Evolutionary conservation across 2,329 filamentous ascomycete genomes (phyloP), one percentile per base, ranked within the genome.

Genomic region (Pyricularia grisea): DNA sequence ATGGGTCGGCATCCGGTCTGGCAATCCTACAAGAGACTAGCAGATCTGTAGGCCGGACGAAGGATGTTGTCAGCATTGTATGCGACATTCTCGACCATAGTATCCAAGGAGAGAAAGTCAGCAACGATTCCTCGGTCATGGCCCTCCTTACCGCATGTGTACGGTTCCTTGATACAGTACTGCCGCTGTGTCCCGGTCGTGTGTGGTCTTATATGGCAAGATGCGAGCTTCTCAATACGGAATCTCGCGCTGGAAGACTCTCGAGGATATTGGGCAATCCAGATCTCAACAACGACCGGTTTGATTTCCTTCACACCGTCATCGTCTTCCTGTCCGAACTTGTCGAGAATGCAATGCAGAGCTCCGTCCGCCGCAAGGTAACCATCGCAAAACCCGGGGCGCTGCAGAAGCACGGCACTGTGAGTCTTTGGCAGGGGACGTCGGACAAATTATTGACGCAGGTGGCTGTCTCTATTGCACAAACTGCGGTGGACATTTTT

Each of bases 191-290:
- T 67, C 94, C 95, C 0, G 91, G 91, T 69, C 86, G 94, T 70
- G 89, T 97, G 6, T 98, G 95, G 94, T 93, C 94, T 3, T 92
- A 94, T 76, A 85, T 99, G 74, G 88, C 90, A 3, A 88, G 92
- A 69, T 96, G 92, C 77, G 88, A 90, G 71, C 82, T 99, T 23
- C 83, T 99, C 65, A 91, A 91, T 73, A 87, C 89, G 6, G 90
- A 93, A 72, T 89, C 92, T 11, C 90, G 89, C 71, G 89, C 89
- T 17, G 92, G 93, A 12, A 89, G 91, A 71, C 84, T 99, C 71
- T 87, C 90, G 58, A 88, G 88, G 67, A 89, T 98, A 67, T 87
- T 96, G 2, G 92, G 92, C n/a, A 90, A 88, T 28, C 87, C 93
- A 3, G 95, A 99, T 75, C 85, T 97, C 69, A 87, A 91, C 2